These are phyloP conservation scores for Phytophthora sansomeana DNA, from an alignment of 352 stramenopile genomes.

Conservation along the genomic window DNA sequence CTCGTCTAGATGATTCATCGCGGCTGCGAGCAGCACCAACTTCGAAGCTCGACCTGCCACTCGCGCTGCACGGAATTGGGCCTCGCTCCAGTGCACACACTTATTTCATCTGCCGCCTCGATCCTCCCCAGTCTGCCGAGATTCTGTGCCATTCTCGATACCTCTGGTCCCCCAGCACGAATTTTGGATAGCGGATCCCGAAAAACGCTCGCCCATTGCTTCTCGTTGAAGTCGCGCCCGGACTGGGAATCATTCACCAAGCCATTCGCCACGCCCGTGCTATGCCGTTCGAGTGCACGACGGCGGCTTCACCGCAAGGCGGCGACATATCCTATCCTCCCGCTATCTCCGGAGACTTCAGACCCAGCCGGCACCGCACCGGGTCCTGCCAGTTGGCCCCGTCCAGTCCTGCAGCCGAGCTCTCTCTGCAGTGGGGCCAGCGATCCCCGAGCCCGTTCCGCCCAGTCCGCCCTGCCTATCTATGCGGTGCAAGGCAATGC, in stretches of 20 bases:
- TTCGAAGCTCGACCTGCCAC: neutral
- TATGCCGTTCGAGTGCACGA: constrained; percentile 29
- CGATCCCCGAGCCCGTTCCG: constrained; percentile 20
- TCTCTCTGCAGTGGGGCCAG: constrained; percentile 31
- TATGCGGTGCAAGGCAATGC: constrained; percentile 1
- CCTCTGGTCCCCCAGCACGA: neutral
- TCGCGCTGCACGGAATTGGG: constrained; percentile 1
- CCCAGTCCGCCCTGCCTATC: constrained; percentile 16
- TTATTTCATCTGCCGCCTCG: constrained; percentile 20
- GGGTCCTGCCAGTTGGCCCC: constrained; percentile 6
- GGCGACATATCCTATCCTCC: constrained; percentile 16
- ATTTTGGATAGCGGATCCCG: constrained; percentile 3
- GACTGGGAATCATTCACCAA: neutral
- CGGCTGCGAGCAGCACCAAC: constrained; percentile 4
- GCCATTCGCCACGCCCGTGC: constrained; percentile 10
- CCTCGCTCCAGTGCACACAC: neutral
- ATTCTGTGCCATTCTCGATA: neutral
- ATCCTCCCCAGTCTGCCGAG: too few relatives aligned
- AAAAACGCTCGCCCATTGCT: neutral
- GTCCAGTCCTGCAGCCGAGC: constrained; percentile 21
- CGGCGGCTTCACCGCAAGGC: constrained; percentile 21
- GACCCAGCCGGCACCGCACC: constrained; percentile 1
- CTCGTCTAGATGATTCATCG: constrained; percentile 15
- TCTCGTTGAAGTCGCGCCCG: constrained; percentile 11
- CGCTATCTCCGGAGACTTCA: constrained; percentile 20